Evolutionary conservation across 306 rosid species (phyloP).

Genomic region (Begonia peltatifolia): DNA sequence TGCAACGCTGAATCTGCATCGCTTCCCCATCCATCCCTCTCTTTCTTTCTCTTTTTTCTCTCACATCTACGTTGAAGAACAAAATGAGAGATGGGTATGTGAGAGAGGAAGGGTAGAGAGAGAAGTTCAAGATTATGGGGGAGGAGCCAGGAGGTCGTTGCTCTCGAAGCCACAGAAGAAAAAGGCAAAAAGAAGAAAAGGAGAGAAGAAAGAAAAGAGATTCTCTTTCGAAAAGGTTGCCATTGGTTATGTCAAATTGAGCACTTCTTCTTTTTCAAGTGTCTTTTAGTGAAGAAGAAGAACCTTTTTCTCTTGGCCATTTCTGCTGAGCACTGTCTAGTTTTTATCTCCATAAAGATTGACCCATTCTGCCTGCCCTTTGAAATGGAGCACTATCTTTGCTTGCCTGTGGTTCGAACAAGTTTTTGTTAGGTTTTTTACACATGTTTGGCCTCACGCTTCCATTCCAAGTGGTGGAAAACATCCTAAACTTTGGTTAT

Average conservation of each 20-base stretch:
- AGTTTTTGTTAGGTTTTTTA: too few relatives aligned
- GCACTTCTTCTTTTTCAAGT: too few relatives aligned
- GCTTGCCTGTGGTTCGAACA: too few relatives aligned
- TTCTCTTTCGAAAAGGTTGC: conserved; percentile 34
- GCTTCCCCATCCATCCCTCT: conserved; percentile 19
- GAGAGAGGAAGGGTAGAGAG: conserved; percentile 22
- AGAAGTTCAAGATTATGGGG: conserved; percentile 14
- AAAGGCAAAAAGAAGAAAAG: neutral
- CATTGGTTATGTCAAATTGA: conserved; percentile 5
- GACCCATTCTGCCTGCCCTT: too few relatives aligned
- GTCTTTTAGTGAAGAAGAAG: too few relatives aligned
- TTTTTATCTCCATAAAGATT: too few relatives aligned
- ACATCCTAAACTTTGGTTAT: too few relatives aligned
- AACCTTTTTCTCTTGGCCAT: too few relatives aligned
- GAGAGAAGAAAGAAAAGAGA: conserved; percentile 7
- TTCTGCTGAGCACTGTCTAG: too few relatives aligned
- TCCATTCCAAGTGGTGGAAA: too few relatives aligned
- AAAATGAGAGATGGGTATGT: conserved; percentile 7
- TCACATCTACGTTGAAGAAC: conserved; percentile 9
- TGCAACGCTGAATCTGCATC: conserved; percentile 13
- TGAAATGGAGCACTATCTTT: too few relatives aligned
- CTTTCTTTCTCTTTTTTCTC: conserved; percentile 29
- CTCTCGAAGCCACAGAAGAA: conserved; percentile 30
- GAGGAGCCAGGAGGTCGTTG: conserved; percentile 21
- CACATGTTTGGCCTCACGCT: too few relatives aligned